Conservation (phyloP, 1,139 yeast species). For the Diutina sp. region DNA sequence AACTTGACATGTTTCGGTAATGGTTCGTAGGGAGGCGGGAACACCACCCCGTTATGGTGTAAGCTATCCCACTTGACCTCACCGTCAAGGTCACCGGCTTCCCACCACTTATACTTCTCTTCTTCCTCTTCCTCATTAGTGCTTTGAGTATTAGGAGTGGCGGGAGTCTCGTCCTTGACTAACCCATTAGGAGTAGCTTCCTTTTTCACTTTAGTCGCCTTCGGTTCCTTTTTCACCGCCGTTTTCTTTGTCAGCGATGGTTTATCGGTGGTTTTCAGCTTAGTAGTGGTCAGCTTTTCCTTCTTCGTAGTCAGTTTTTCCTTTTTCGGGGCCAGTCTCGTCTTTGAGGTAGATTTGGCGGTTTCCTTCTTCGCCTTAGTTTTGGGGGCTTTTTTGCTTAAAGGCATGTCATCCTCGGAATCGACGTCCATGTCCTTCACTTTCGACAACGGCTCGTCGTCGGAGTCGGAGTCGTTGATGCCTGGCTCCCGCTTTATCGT, state of each 20-base stretch:
- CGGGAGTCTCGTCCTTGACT: not conserved
- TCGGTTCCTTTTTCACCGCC: not conserved
- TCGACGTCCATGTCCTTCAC: not conserved
- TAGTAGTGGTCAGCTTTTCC: not conserved
- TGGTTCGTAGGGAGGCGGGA: conserved; percentile 87
- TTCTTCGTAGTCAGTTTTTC: not conserved
- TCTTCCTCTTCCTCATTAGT: conserved; percentile 39
- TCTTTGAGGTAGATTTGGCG: not conserved
- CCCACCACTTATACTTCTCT: conserved; percentile 78
- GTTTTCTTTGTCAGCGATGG: not conserved
- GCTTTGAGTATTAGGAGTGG: not conserved
- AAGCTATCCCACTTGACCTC: conserved; percentile 77
- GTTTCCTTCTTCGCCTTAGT: not conserved
- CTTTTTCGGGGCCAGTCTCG: not conserved
- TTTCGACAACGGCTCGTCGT: not conserved
- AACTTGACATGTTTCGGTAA: conserved; percentile 71
- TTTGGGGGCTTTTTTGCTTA: not conserved
- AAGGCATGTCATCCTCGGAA: not conserved
- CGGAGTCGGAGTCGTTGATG: not conserved
- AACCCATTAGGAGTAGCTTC: conserved; percentile 3
- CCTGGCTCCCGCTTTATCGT: not conserved
- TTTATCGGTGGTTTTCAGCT: not conserved
- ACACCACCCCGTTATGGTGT: conserved; percentile 81
- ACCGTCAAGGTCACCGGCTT: conserved; percentile 49
- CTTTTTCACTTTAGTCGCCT: not conserved